Evolutionary conservation across 306 rosid genomes (phyloP), one percentile per base, ranked within the genome.

Genomic region (Rosa multiflora): DNA sequence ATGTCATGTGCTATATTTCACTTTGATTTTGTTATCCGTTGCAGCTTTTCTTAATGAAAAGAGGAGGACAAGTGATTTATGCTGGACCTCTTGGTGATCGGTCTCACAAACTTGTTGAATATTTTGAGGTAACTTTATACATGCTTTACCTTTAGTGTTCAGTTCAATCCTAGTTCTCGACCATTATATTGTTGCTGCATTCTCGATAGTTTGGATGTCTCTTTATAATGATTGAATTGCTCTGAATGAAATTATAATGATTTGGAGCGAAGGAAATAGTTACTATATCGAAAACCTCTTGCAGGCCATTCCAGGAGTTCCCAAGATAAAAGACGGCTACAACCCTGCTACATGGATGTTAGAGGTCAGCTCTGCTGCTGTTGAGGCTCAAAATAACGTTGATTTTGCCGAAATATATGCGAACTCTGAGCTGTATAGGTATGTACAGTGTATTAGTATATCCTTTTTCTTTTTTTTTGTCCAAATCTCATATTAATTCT

Each of bases 281-380:
- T n/a, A 21, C 48, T 40, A 69, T 46, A 69, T 49, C 14, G 62
- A 52, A 58, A 58, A 1, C 29, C 9, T 61, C 32, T 82, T 55
- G 77, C 53, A 93, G 97, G 91, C 80, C 18, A 83, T 91, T 63
- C 87, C 85, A 15, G 92, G 93, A 42, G 90, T 88, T 43, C 73
- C 89, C 37, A 87, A 90, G 83, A 91, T 91, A 23, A 84, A 56
- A 80, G 88, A 89, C 10, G 88, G 84, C 62, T 82, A 87, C 67
- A 93, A 93, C 32, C 98, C 98, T 42, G 94, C 97, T 5, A 80
- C 93, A 39, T 93, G 98, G 97, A 91, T 93, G 93, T 83, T 93
- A 35, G 94, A 93, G 20, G 95, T 84, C 51, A 93, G 87, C 76
- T 90, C 98, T 14, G 77, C 84, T 18, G 81, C 92, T 52, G 83